These are phyloP conservation scores for Larix kaempferi DNA, from an alignment of 75 land plant genomes.

Conservation along the genomic window DNA sequence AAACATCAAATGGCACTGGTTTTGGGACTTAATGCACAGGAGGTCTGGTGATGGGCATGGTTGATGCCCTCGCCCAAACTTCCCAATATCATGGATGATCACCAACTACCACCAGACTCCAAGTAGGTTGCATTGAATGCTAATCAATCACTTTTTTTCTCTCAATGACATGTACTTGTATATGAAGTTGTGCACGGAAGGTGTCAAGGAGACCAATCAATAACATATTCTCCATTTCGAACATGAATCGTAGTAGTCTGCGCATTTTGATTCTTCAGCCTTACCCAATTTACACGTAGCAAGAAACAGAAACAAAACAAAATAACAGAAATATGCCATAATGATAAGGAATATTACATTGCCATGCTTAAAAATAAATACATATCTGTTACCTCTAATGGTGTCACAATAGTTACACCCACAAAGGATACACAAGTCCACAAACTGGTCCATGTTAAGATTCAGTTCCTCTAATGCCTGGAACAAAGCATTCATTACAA, in stretches of 20 bases:
- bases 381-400: conserved; percentile 31
- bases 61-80: too few relatives aligned
- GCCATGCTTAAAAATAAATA: neutral
- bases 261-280: neutral
- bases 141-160: too few relatives aligned
- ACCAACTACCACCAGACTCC: too few relatives aligned
- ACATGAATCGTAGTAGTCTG: neutral
- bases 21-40: too few relatives aligned
- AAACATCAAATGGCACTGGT: too few relatives aligned
- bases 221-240: neutral
- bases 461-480: conserved; percentile 42
- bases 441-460: conserved; percentile 52
- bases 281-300: neutral
- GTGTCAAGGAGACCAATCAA: too few relatives aligned
- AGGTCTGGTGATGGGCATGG: too few relatives aligned
- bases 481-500: neutral
- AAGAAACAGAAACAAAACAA: neutral
- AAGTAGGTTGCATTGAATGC: too few relatives aligned
- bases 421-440: conserved; percentile 50
- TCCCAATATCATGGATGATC: too few relatives aligned
- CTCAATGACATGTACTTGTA: too few relatives aligned
- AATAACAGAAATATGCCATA: neutral
- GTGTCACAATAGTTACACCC: conserved; percentile 54
- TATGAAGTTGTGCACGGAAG: too few relatives aligned
- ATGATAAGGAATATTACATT: neutral